A percentile compares a stretch with the other conserved stretches of the same genome.
Evolutionary conservation across 2,329 filamentous ascomycete species (phyloP).

Genomic region (Cryphonectria naterciae): DNA sequence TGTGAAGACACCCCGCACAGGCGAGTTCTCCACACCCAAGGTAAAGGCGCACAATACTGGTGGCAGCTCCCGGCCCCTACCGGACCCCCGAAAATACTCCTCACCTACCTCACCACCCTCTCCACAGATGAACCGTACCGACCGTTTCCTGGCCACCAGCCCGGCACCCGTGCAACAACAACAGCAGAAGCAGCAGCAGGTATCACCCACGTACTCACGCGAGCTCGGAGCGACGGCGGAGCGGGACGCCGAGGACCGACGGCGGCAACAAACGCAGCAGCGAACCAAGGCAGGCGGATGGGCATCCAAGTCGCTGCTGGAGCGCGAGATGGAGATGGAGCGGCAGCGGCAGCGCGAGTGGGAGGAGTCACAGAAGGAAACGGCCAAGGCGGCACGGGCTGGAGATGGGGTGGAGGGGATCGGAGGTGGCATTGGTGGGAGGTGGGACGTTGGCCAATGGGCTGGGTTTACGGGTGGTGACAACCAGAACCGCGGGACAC

Average conservation of each 20-base stretch:
- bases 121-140: slow-evolving; percentile 51
- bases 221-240: slow-evolving; percentile 63
- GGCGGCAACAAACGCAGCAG: slow-evolving; percentile 60
- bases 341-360: slow-evolving; percentile 77
- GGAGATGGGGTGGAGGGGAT: slow-evolving; percentile 63
- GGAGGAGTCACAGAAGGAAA: slow-evolving; percentile 74
- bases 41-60: slow-evolving; percentile 45
- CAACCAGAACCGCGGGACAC: slow-evolving; percentile 67
- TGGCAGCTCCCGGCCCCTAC: slow-evolving; percentile 54
- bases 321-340: slow-evolving; percentile 81
- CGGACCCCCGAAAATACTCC: slow-evolving; percentile 48
- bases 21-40: slow-evolving; percentile 33
- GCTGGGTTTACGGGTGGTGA: slow-evolving; percentile 76
- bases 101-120: slow-evolving; percentile 32
- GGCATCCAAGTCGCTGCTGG: slow-evolving; percentile 72
- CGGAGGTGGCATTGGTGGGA: slow-evolving; percentile 67
- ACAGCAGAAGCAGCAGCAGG: slow-evolving; percentile 34
- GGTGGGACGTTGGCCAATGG: slow-evolving; percentile 80
- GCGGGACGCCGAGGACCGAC: slow-evolving; percentile 64
- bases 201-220: slow-evolving; percentile 54
- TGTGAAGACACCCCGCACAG: slow-evolving; percentile 40
- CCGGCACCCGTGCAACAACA: slow-evolving; percentile 48
- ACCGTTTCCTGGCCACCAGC: slow-evolving; percentile 61
- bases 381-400: slow-evolving; percentile 58
- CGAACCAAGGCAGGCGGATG: slow-evolving; percentile 66